Base-by-base conservation (phyloP, 805 yeast species). In the Candida rishiriensis region DNA sequence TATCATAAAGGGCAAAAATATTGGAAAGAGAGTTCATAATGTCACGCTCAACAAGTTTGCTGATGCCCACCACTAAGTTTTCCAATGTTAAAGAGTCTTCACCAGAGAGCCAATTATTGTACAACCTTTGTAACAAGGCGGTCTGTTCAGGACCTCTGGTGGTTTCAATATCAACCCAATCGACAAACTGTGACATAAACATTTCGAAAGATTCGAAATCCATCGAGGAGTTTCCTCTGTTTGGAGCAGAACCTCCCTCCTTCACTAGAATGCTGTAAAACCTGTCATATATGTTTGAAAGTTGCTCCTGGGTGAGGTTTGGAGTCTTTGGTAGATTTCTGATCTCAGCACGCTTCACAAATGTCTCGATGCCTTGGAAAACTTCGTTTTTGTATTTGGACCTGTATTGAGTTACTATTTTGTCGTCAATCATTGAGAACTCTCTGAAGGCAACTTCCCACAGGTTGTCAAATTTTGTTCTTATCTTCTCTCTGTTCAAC, bases 401-500 rank as follows among this genome's bases (percentile, higher is more conserved):
- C 42, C 98, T 76, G 55, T 81, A 83, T 46, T 76, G 83, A 17
- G 72, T 73, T 35, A 93, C 80, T 62, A 79, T 72, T 1, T 80
- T 83, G 46, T 90, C 96, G 29, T 88, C 82, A 17, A 93, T 76
- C 7, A 81, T 81, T 9, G 85, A 73, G 62, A 93, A 93, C 60
- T 93, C 99, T 56, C 85, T 85, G 68, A 91, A 90, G 0, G 99
- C 93, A 2, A 89, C 88, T 10, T 89, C 96, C 66, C 91, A 71
- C 16, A 93, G 72, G 52, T 87, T 93, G 64, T 91, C 97, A 64
- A 93, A 93, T 54, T 82, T 83, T 2, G 97, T 85, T 38, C 88
- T 78, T 31, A 78, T 72, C 52, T 83, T 76, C 40, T 76, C 76
- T 54, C 79, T 81, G 26, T 77, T 77, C 55, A 85, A 81, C 8